Evolutionary conservation across 495 filamentous ascomycete species (phyloP).

Genomic region (Pyrenula massariospora): DNA sequence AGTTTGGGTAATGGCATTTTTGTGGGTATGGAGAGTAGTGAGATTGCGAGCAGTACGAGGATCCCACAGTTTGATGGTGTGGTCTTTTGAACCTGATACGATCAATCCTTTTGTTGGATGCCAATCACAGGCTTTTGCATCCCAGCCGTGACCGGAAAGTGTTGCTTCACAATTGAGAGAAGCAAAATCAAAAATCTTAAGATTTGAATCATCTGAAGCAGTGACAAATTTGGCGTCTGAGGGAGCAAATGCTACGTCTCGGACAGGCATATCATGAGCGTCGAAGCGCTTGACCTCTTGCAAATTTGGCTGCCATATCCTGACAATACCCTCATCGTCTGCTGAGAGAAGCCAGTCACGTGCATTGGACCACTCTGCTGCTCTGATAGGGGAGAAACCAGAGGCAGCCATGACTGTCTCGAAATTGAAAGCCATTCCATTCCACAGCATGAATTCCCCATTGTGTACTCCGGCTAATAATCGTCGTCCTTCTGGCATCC

Average conservation of each 20-base stretch:
- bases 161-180: slow-evolving; percentile 67
- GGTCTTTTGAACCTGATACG: slow-evolving; percentile 95
- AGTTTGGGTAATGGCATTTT: slow-evolving; percentile 87
- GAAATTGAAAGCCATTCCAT: slow-evolving; percentile 97
- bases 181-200: slow-evolving; percentile 97
- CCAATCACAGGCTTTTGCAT: slow-evolving; percentile 93
- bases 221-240: slow-evolving; percentile 94
- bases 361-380: slow-evolving; percentile 78
- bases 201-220: slow-evolving; percentile 80
- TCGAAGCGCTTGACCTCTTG: slow-evolving; percentile 95
- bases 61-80: slow-evolving; percentile 95
- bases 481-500: slow-evolving; percentile 91
- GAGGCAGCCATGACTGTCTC: slow-evolving; percentile 87
- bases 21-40: slow-evolving; percentile 93
- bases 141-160: slow-evolving; percentile 86
- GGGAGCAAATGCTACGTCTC: slow-evolving; percentile 86
- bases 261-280: slow-evolving; percentile 78
- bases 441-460: slow-evolving; percentile 97
- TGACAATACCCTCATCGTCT: slow-evolving; percentile 88
- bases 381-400: slow-evolving; percentile 38
- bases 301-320: slow-evolving; percentile 99
- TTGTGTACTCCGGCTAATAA: slow-evolving; percentile 88
- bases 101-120: slow-evolving; percentile 90
- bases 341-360: slow-evolving; percentile 95
- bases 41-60: slow-evolving; percentile 79